These are phyloP conservation scores for Euphorbia celastroides DNA, from an alignment of 441 rosid species.

Conservation along the genomic window DNA sequence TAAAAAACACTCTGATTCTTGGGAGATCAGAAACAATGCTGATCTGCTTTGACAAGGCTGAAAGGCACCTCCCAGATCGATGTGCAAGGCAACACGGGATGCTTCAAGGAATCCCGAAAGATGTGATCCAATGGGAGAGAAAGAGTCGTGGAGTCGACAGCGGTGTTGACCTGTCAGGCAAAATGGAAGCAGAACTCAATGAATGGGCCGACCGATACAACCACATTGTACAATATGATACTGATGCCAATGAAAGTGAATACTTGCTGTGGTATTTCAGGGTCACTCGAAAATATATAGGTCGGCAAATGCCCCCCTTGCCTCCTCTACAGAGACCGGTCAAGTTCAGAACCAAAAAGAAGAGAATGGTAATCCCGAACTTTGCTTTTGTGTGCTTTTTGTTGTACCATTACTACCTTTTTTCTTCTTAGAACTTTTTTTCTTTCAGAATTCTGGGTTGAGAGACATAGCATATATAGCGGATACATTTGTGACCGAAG, in stretches of 20 bases:
- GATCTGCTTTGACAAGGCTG: constrained; percentile 67
- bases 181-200: constrained; percentile 38
- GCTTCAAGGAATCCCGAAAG: constrained; percentile 54
- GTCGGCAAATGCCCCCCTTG: constrained; percentile 41
- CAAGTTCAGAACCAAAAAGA: constrained; percentile 30
- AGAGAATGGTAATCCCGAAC: constrained; percentile 21
- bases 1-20: constrained; percentile 37
- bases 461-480: constrained; percentile 45
- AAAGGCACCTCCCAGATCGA: constrained; percentile 73
- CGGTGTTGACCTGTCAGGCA: constrained; percentile 36
- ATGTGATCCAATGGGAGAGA: constrained; percentile 47
- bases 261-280: constrained; percentile 58
- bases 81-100: constrained; percentile 64
- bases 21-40: constrained; percentile 65
- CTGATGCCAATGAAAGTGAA: constrained; percentile 41
- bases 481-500: constrained; percentile 31
- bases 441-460: constrained; percentile 37
- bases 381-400: background rate
- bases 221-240: constrained; percentile 36
- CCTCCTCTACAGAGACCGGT: constrained; percentile 35
- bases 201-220: constrained; percentile 57
- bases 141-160: constrained; percentile 37
- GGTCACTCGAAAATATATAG: constrained; percentile 54
- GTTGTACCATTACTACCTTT: background rate
- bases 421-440: background rate